Evolutionary conservation across 2,329 filamentous ascomycete genomes (phyloP).

Genomic region (Fusarium nodosum): DNA sequence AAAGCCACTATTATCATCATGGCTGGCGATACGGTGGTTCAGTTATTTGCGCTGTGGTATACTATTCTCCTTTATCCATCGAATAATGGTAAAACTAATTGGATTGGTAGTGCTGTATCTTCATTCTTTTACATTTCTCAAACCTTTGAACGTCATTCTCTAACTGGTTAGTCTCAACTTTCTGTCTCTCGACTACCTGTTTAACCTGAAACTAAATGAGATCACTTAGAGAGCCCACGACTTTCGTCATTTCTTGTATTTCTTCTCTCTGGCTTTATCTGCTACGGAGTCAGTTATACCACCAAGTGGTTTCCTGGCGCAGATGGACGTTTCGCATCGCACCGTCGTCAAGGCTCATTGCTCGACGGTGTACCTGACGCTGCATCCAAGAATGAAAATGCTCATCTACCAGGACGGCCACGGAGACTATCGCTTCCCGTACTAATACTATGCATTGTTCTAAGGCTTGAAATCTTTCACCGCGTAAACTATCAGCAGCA

Average conservation of each 20-base stretch:
- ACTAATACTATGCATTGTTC: constrained; percentile 60
- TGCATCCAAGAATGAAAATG: constrained; percentile 54
- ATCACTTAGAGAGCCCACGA: constrained; percentile 60
- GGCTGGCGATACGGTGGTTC: constrained; percentile 42
- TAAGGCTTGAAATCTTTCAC: constrained; percentile 64
- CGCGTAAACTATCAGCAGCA: constrained; percentile 62
- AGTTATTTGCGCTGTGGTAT: constrained; percentile 48
- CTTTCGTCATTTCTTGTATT: constrained; percentile 64
- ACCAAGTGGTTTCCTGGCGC: constrained; percentile 63
- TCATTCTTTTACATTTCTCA: constrained; percentile 65
- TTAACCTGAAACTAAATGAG: constrained; percentile 3
- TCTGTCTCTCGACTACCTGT: background rate
- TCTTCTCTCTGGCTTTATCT: constrained; percentile 59
- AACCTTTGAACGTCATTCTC: constrained; percentile 62
- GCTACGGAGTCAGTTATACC: constrained; percentile 59
- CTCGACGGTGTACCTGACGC: constrained; percentile 44
- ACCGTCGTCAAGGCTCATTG: constrained; percentile 38
- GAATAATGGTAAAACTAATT: background rate
- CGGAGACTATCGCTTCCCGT: constrained; percentile 61
- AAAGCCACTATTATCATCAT: constrained; percentile 33
- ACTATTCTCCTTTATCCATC: background rate
- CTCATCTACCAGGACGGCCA: constrained; percentile 60
- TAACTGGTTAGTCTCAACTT: constrained; percentile 58
- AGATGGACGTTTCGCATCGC: constrained; percentile 61
- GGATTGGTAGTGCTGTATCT: constrained; percentile 57